phyloP scores from a whole-genome alignment of 2,329 filamentous ascomycete genomes.

The Aspergillus pseudoglaucus region DNA sequence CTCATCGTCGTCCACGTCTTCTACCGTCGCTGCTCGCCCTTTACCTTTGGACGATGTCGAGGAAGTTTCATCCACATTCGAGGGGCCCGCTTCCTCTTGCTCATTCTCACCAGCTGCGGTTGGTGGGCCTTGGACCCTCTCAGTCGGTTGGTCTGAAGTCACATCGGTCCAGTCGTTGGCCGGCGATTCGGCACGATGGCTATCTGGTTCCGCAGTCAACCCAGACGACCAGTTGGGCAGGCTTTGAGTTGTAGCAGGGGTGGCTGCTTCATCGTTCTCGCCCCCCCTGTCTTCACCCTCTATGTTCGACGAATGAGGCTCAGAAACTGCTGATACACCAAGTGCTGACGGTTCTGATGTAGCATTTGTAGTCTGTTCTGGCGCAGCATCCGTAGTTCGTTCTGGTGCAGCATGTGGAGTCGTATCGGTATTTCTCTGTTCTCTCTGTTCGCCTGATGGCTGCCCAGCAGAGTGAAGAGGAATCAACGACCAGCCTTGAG shows the following conservation, averaged over 20 bases:
- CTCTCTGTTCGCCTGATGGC: slow-evolving; percentile 2
- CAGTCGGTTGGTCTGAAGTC: slow-evolving; percentile 12
- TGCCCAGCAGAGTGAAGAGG: slow-evolving; percentile 20
- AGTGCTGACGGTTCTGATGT: slow-evolving; percentile 2
- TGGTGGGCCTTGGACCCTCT: slow-evolving; percentile 3
- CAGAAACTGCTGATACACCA: background rate
- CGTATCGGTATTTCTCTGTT: background rate
- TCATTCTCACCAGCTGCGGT: background rate
- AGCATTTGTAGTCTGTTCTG: slow-evolving; percentile 1
- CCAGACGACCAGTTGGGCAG: slow-evolving; percentile 16
- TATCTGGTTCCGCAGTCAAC: slow-evolving; percentile 4
- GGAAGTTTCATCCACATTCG: slow-evolving; percentile 5
- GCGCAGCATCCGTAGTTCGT: background rate
- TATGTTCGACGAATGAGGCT: background rate
- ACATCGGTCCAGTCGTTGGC: slow-evolving; percentile 28
- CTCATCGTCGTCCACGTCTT: slow-evolving; percentile 29
- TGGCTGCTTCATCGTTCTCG: slow-evolving; percentile 1
- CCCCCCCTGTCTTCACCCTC: background rate
- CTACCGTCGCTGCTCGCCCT: slow-evolving; percentile 27
- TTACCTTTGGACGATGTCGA: slow-evolving; percentile 29
- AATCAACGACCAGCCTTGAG: slow-evolving; percentile 42
- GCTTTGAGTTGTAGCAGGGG: slow-evolving; percentile 1
- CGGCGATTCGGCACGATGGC: slow-evolving; percentile 16
- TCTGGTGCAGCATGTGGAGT: background rate
- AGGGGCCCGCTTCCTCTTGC: background rate